Base-by-base conservation (phyloP, 2,329 filamentous ascomycete species). In the Xylaria sp. region DNA sequence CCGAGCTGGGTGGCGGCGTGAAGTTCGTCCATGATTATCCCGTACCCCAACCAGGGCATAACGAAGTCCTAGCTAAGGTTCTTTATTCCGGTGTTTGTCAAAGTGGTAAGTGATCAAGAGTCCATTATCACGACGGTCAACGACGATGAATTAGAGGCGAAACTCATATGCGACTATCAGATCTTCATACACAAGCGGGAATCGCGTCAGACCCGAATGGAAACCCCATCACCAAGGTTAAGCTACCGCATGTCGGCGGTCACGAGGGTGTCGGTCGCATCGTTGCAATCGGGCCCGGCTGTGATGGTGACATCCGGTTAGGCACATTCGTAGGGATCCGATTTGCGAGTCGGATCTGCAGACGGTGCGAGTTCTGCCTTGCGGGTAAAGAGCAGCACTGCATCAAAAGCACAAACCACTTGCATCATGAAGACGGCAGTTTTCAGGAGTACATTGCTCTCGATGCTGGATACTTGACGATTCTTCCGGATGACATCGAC, bases 81-180 rank as follows among this genome's bases (percentile, higher is more conserved):
- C 77, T 83, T 32, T 83, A 83, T 66, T 81, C 77, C 0, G 82
- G 82, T 1, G 81, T 83, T 32, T 83, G 81, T 52, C 81, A 83
- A 63, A 82, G 80, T 67, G 81, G 81, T 81, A 67, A 71, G 78
- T 9, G 5, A 48, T 9, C 5, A 39, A 13, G 23, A 34, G 18
- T 18, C 5, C 46, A 34, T 6, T 4, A 0, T n/a, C 12, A 30
- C 4, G 3, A 18, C 10, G 5, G 20, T 32, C 23, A 46, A n/a
- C 23, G 2, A 2, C 23, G 2, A 12, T 48, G 13, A 28, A 25
- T 7, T 18, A 1, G 4, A 57, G 28, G 13, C 10, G 18, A 43
- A 32, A 61, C 25, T 57, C 23, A 65, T n/a, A 8, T n/a, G 18
- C 15, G 10, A 46, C 36, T 12, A 13, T 39, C 10, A 81, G 80